Conservation (phyloP, 345 rosid species). For the Balakata baccata region DNA sequence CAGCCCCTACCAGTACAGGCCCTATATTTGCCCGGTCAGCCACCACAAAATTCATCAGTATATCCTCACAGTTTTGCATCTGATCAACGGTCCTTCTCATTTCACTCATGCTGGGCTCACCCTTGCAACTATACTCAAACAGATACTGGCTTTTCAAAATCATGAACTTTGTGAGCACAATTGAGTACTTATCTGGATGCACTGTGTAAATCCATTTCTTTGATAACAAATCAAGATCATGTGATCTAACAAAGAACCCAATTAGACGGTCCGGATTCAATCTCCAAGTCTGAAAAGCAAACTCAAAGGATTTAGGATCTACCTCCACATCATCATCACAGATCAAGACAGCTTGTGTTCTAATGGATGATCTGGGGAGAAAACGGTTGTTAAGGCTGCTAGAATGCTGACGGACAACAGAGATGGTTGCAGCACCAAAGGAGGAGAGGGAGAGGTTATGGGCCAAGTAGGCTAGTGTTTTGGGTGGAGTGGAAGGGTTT, state of each 20-base stretch:
- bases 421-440: constrained; percentile 47
- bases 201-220: constrained; percentile 73
- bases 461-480: constrained; percentile 37
- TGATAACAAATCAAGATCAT: constrained; percentile 43
- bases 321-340: constrained; percentile 72
- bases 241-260: constrained; percentile 62
- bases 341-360: constrained; percentile 52
- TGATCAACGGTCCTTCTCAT: constrained; percentile 52
- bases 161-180: constrained; percentile 69
- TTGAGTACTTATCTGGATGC: constrained; percentile 64
- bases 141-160: constrained; percentile 51
- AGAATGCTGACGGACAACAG: constrained; percentile 47
- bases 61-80: constrained; percentile 68
- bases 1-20: constrained; percentile 65
- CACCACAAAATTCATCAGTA: constrained; percentile 67
- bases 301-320: constrained; percentile 43
- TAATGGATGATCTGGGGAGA: constrained; percentile 46
- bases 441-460: constrained; percentile 48
- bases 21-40: constrained; percentile 52
- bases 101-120: constrained; percentile 46
- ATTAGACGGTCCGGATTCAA: constrained; percentile 47
- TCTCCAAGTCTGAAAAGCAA: constrained; percentile 57
- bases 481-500: constrained; percentile 49
- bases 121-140: constrained; percentile 53
- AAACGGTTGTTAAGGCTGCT: constrained; percentile 67